These are phyloP conservation scores for Blastocrithidia nonstop DNA, from an alignment of 208 protist species.

Conservation along the genomic window DNA sequence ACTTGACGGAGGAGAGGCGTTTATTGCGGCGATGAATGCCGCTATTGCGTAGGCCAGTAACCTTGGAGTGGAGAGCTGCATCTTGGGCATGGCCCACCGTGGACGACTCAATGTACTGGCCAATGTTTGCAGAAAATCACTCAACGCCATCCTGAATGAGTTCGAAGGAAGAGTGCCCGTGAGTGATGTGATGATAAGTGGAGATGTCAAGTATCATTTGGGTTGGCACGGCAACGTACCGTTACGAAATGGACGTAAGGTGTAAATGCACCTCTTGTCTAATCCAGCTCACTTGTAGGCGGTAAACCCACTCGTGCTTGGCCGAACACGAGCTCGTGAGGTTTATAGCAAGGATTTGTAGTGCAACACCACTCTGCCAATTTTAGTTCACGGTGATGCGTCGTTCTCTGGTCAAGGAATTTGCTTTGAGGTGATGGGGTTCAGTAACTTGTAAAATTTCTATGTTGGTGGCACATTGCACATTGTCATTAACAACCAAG, in stretches of 20 bases:
- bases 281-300: slow-evolving; percentile 98
- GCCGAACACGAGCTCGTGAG: slow-evolving; percentile 94
- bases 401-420: slow-evolving; percentile 93
- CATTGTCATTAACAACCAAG: slow-evolving; percentile 98
- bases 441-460: slow-evolving; percentile 90
- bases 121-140: slow-evolving; percentile 93
- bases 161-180: slow-evolving; percentile 59
- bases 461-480: slow-evolving; percentile 96
- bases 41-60: slow-evolving; percentile 76
- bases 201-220: slow-evolving; percentile 98
- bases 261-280: slow-evolving; percentile 93
- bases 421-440: slow-evolving; percentile 95
- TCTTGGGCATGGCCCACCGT: slow-evolving; percentile 97
- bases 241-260: slow-evolving; percentile 51
- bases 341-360: slow-evolving; percentile 60
- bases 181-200: slow-evolving; percentile 22
- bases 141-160: slow-evolving; percentile 78
- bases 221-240: slow-evolving; percentile 63
- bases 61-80: slow-evolving; percentile 75
- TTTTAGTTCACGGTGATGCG: slow-evolving; percentile 96
- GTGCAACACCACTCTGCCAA: slow-evolving; percentile 43
- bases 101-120: slow-evolving; percentile 94
- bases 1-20: slow-evolving; percentile 91
- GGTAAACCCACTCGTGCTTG: slow-evolving; percentile 96
- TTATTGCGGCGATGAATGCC: slow-evolving; percentile 92